Percentiles rank a stretch among this genome's conserved stretches.
phyloP scores from a whole-genome alignment of 1,284 basidiomycete species.

The Irpex sp. region DNA sequence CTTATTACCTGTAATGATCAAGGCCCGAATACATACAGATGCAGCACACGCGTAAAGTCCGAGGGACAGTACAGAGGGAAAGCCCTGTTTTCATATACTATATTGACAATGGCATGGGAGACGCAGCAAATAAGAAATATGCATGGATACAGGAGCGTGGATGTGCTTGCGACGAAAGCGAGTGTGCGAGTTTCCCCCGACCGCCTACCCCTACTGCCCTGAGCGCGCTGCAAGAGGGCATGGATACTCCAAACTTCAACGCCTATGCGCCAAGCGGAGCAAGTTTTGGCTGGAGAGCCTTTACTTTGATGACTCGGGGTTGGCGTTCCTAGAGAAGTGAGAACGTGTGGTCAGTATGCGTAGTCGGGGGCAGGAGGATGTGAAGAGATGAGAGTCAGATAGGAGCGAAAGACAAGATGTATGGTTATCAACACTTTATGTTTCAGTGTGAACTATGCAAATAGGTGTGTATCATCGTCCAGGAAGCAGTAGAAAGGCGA shows the following conservation, averaged over 20 bases:
- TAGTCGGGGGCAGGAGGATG: slow-evolving; percentile 5
- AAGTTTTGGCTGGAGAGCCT: slow-evolving; percentile 15
- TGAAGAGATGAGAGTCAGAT: slow-evolving; percentile 54
- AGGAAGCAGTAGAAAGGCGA: slow-evolving; percentile 11
- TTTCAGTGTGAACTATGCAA: slow-evolving; percentile 94
- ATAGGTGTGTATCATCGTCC: slow-evolving; percentile 60
- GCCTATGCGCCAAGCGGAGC: slow-evolving; percentile 8
- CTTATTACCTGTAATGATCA: not conserved
- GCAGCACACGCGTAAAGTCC: not conserved
- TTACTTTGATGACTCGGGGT: slow-evolving; percentile 67
- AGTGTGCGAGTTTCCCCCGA: slow-evolving; percentile 8
- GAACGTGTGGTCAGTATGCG: slow-evolving; percentile 23
- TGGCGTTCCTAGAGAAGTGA: slow-evolving; percentile 59
- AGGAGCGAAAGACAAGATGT: slow-evolving; percentile 92
- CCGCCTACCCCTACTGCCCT: slow-evolving; percentile 11
- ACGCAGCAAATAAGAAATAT: slow-evolving; percentile 12
- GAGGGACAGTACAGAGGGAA: not conserved
- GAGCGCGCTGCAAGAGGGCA: slow-evolving; percentile 9
- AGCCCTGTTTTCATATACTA: not conserved
- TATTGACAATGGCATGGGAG: not conserved
- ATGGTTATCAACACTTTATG: slow-evolving; percentile 66
- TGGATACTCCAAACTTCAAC: slow-evolving; percentile 5
- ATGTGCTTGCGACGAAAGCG: slow-evolving; percentile 9
- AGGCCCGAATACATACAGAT: not conserved
- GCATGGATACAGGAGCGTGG: slow-evolving; percentile 16